A percentile compares a stretch with the other conserved stretches of the same genome.
These are phyloP conservation scores for Fomitopsis serialis DNA, from an alignment of 768 basidiomycete species.

Conservation along the genomic window DNA sequence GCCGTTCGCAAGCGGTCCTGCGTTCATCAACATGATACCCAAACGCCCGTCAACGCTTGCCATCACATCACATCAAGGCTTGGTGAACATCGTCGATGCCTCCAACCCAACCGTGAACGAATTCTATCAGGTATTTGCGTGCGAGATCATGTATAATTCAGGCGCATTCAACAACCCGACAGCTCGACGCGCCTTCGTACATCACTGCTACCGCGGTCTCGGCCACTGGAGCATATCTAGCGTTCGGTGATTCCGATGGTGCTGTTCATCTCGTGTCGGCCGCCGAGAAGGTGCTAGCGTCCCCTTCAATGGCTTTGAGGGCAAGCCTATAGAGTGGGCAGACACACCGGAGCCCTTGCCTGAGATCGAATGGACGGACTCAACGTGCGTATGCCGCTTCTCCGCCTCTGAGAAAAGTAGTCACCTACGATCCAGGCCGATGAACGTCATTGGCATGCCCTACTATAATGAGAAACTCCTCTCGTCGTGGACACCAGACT, in stretches of 20 bases:
- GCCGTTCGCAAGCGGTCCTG: conserved; percentile 81
- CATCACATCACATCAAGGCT: conserved; percentile 74
- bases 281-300: conserved; percentile 50
- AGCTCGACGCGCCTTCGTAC: conserved; percentile 73
- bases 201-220: conserved; percentile 79
- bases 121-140: conserved; percentile 69
- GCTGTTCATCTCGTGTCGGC: conserved; percentile 78
- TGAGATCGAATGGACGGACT: conserved; percentile 74
- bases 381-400: conserved; percentile 50
- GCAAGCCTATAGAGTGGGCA: conserved; percentile 81
- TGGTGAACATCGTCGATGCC: conserved; percentile 82
- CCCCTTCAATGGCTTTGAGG: conserved; percentile 89
- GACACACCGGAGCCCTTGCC: conserved; percentile 65
- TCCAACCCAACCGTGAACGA: conserved; percentile 63
- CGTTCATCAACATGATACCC: conserved; percentile 79
- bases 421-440: conserved; percentile 49
- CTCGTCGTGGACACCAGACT: conserved; percentile 56
- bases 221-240: conserved; percentile 84
- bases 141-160: not conserved
- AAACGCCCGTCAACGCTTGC: conserved; percentile 69
- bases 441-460: conserved; percentile 87
- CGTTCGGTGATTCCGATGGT: conserved; percentile 87
- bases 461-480: conserved; percentile 71
- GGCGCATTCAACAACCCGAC: not conserved
- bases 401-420: not conserved